Evolutionary conservation across 2,329 filamentous ascomycete genomes (phyloP), one percentile per base, ranked within the genome.

Genomic region (Aspergillus versicolor): DNA sequence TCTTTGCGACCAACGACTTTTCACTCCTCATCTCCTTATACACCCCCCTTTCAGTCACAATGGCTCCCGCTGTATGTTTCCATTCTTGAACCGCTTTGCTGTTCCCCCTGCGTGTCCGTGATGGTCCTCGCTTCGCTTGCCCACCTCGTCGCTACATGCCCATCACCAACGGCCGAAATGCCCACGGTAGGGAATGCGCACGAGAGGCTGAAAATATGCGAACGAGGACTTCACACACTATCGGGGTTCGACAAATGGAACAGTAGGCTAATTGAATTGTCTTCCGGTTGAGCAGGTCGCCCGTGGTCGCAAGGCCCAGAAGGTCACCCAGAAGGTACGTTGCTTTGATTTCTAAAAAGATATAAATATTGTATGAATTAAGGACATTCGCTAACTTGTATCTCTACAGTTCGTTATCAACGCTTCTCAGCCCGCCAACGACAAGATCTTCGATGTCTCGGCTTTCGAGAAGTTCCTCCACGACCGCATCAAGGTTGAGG

Each of bases 381-480:
- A n/a, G 5, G 15, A 13, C 32, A 12, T 5, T n/a, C 1, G 34
- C 34, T 37, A 37, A 37, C 15, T n/a, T 2, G 0, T 6, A n/a
- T 37, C 32, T n/a, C 12, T 15, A 37, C 34, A 37, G 93, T 99
- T 91, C 88, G 88, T 96, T 85, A 97, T 99, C 90, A 96, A 99
- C 85, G 93, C 92, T 80, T 92, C 91, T 75, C 93, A 97, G 84
- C 94, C 94, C 74, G 92, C 92, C 71, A 90, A 87, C 84, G 94
- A 99, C 87, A 97, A 97, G 89, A 99, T 99, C 87, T 97, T 99
- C 88, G 94, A 99, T 81, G 88, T 96, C 79, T 88, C 90, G 73
- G 92, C 92, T 70, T 99, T 99, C 80, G 92, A 97, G 84, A 97
- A 97, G 88, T 99, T 99, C 90, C 90, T 99, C 65, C 92, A 97